A percentile compares a stretch with the other conserved stretches of the same genome.
Conservation (phyloP, 2,329 filamentous ascomycete species). For the Ceratocystis variospora region DNA sequence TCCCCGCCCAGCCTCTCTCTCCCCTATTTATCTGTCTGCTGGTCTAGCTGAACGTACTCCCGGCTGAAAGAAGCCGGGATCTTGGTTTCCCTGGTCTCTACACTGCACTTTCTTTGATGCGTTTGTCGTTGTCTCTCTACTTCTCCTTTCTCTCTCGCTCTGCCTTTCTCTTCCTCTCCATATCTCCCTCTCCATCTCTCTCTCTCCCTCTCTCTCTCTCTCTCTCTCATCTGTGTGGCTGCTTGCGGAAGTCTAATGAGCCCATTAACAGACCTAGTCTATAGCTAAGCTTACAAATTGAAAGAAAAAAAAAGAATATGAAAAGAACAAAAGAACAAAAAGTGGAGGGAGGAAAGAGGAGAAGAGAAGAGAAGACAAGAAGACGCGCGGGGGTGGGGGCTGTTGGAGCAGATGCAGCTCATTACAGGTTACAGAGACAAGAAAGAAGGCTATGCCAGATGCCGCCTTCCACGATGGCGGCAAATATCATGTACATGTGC, state of each 20-base stretch:
- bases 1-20: too few species aligned
- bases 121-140: background rate
- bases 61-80: too few species aligned
- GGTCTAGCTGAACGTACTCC: too few species aligned
- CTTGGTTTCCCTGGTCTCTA: too few species aligned
- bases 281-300: background rate
- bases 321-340: background rate
- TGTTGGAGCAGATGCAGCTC: too few species aligned
- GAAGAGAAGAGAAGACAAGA: too few species aligned
- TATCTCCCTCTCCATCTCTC: background rate
- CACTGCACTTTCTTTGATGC: too few species aligned
- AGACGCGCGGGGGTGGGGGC: too few species aligned
- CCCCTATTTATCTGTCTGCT: too few species aligned
- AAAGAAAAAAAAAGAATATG: background rate
- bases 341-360: background rate
- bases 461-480: background rate
- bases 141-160: too few species aligned
- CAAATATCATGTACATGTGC: background rate
- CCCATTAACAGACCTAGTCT: background rate
- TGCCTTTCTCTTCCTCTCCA: too few species aligned
- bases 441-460: conserved; percentile 3
- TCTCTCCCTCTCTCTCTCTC: background rate
- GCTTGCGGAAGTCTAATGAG: background rate
- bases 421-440: background rate
- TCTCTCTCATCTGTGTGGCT: background rate